Conservation (phyloP, 164 flowering plant genomes). For the Vitis labrusca region DNA sequence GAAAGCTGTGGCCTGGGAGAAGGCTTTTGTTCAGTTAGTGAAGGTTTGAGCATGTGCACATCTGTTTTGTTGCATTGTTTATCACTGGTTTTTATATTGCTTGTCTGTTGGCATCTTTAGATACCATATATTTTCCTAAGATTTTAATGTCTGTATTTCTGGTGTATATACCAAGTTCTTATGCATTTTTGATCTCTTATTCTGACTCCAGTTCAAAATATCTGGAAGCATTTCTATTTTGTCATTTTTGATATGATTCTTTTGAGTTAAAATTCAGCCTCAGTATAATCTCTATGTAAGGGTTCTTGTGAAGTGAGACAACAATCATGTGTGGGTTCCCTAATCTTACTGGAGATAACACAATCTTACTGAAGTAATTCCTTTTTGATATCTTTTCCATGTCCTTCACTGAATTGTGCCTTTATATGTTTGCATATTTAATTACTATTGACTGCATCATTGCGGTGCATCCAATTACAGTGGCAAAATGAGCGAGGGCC, state of each 20-base stretch:
- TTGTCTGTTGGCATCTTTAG: neutral
- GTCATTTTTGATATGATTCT: neutral
- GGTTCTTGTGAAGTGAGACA: neutral
- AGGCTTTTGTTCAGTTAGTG: constrained; percentile 76
- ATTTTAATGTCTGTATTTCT: neutral
- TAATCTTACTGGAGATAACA: no score
- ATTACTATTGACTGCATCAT: no score
- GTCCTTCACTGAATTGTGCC: no score
- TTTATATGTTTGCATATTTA: no score
- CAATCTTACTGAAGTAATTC: no score
- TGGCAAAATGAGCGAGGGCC: no score
- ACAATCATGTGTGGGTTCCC: no score
- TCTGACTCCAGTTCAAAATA: neutral
- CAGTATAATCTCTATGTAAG: neutral
- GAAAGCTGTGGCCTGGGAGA: constrained; percentile 92
- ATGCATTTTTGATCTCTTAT: neutral
- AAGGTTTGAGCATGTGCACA: constrained; percentile 45
- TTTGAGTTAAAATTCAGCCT: neutral
- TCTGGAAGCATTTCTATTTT: neutral
- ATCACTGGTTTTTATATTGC: neutral
- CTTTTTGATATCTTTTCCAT: no score
- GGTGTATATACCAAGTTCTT: neutral
- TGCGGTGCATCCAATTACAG: no score
- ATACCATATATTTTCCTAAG: neutral
- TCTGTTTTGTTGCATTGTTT: neutral